Evolutionary conservation across 1,139 yeast genomes (phyloP).

Genomic region (Suhomyces coccinellae): DNA sequence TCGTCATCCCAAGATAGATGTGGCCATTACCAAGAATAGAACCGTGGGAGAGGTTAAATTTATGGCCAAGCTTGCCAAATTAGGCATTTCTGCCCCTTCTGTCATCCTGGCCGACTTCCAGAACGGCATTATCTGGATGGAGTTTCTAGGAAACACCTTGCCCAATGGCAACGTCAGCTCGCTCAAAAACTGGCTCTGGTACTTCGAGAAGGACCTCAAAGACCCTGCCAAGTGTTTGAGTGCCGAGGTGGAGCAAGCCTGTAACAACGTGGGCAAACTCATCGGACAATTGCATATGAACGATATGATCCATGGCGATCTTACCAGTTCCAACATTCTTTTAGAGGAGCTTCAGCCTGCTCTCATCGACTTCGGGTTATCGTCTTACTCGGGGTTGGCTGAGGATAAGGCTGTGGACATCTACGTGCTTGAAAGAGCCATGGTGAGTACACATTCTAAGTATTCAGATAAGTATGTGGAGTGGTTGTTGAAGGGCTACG

Average conservation of each 20-base stretch:
- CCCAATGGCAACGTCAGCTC: constrained; percentile 54
- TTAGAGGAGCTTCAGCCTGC: constrained; percentile 51
- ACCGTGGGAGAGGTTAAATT: constrained; percentile 85
- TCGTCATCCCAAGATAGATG: constrained; percentile 82
- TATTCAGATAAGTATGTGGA: constrained; percentile 61
- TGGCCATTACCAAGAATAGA: constrained; percentile 70
- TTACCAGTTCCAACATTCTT: constrained; percentile 87
- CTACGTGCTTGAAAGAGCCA: constrained; percentile 91
- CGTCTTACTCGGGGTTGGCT: constrained; percentile 70
- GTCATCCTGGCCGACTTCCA: constrained; percentile 71
- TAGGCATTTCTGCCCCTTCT: constrained; percentile 67
- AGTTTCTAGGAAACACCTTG: constrained; percentile 56
- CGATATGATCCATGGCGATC: constrained; percentile 91
- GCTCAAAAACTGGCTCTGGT: constrained; percentile 73
- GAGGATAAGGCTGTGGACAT: constrained; percentile 97
- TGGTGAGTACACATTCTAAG: constrained; percentile 84
- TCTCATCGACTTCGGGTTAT: constrained; percentile 89
- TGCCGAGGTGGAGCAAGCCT: constrained; percentile 40
- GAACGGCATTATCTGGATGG: constrained; percentile 90
- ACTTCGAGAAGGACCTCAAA: constrained; percentile 38
- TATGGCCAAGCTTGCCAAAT: constrained; percentile 55
- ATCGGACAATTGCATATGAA: constrained; percentile 72
- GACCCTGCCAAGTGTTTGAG: constrained; percentile 26
- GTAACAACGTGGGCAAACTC: constrained; percentile 60
- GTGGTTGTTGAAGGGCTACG: constrained; percentile 78